Base-by-base conservation (phyloP, 1,139 yeast genomes). In the Hansenula sp. region DNA sequence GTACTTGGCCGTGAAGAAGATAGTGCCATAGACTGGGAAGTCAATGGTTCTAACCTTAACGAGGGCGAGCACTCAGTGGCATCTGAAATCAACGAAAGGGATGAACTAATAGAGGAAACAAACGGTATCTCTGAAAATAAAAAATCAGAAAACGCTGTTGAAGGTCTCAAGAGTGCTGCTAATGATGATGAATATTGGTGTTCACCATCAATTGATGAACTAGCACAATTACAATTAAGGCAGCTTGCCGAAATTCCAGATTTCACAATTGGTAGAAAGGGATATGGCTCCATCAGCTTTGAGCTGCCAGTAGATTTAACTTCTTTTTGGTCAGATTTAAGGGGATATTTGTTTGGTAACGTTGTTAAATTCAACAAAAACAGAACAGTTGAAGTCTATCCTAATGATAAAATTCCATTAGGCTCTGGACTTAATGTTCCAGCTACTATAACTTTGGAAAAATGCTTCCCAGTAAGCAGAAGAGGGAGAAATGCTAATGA, bases 341-440 rank as follows among this genome's bases (percentile, higher is more conserved):
- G 68, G 64, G 61, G 59, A 2, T 49, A 60, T 12, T 59, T 84
- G 28, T 79, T 87, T 49, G 93, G 84, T 3, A 70, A 71, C 11
- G 68, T 77, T 12, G 79, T 88, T 11, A 71, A 72, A 18, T 78
- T 89, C 51, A 68, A 68, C 35, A 71, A 74, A n/a, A 70, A 69
- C 12, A 73, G 76, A 43, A 71, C 77, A 1, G 80, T 87, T 1
- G 77, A 79, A 46, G 94, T 86, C 0, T 87, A 88, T 58, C 81
- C 85, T 4, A 78, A 79, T 38, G 75, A 67, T 17, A 84, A 82
- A 49, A 90, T 91, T 1, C 71, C 81, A 0, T 64, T 77, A 36
- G 96, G 97, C 0, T 66, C 70, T 43, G 96, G 91, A 1, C 63
- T 90, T 41, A 90, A 90, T 61, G 84, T 84, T 15, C 96, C 96